phyloP scores from a whole-genome alignment of 2,329 filamentous ascomycete species.

The Aspergillus sp. region DNA sequence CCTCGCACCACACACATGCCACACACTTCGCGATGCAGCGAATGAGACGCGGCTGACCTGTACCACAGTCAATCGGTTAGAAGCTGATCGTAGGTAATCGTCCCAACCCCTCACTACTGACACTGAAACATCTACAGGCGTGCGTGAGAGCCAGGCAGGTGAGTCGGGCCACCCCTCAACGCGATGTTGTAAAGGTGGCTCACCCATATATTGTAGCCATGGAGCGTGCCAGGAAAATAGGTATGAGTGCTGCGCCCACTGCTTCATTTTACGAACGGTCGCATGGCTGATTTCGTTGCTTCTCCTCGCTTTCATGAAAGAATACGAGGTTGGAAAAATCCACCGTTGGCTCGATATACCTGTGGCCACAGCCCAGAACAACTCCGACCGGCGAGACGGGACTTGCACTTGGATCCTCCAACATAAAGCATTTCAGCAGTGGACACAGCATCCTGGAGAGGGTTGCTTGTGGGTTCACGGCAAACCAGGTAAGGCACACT shows the following conservation, averaged over 20 bases:
- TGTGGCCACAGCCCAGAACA: neutral
- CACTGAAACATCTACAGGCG: neutral
- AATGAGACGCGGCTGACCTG: too few species aligned
- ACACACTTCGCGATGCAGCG: too few species aligned
- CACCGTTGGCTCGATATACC: neutral
- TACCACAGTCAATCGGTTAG: too few species aligned
- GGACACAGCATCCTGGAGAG: neutral
- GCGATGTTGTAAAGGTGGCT: too few species aligned
- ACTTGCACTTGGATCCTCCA: neutral
- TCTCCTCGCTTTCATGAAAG: neutral
- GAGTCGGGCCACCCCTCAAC: neutral
- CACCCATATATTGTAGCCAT: neutral
- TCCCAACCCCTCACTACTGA: neutral
- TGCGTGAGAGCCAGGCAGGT: neutral
- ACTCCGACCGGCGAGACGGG: neutral
- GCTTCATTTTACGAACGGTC: neutral
- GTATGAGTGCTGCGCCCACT: neutral
- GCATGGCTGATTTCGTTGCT: neutral
- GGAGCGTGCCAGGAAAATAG: neutral
- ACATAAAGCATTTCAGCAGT: neutral
- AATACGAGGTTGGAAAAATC: neutral
- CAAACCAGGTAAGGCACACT: neutral
- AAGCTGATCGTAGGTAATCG: too few species aligned
- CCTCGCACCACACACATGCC: too few species aligned
- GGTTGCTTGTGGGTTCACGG: neutral